Percentiles rank a stretch among this genome's conserved stretches.
These are phyloP conservation scores for Asparagopsis taxiformis DNA, from an alignment of 31 red algal genomes.

Conservation along the genomic window DNA sequence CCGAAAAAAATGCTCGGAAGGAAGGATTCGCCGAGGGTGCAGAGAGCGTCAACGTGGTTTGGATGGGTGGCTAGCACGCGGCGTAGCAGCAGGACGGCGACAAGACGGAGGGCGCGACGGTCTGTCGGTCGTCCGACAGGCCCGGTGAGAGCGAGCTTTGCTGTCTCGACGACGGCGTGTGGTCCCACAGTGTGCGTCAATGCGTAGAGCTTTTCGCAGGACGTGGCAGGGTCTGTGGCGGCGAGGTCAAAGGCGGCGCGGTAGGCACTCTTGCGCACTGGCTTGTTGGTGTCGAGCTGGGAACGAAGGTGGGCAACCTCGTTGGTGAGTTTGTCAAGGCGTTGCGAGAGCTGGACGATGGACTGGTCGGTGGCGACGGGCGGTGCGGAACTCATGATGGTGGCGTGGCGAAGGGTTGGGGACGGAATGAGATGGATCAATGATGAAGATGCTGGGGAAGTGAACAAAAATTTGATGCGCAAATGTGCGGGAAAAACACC, in stretches of 20 bases:
- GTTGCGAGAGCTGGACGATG: not conserved
- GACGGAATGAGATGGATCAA: too few relatives aligned
- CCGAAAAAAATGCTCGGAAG: conserved; percentile 30
- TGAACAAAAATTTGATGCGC: too few relatives aligned
- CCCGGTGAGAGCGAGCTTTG: conserved; percentile 12
- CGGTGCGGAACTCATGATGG: not conserved
- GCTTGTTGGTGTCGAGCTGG: not conserved
- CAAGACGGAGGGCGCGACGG: conserved; percentile 21
- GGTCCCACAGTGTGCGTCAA: not conserved
- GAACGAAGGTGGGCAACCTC: not conserved
- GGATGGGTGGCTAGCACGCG: conserved; percentile 2
- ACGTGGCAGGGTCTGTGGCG: not conserved
- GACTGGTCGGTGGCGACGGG: not conserved
- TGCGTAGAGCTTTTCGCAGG: not conserved
- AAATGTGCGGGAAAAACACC: too few relatives aligned
- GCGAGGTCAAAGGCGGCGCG: not conserved
- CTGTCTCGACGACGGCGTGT: conserved; percentile 5
- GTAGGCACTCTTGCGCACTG: not conserved
- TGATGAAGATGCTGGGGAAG: too few relatives aligned
- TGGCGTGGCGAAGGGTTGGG: not conserved
- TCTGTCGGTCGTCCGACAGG: conserved; percentile 20
- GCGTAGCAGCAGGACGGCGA: conserved; percentile 26
- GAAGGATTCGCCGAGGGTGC: conserved; percentile 51
- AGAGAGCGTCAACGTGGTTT: conserved; percentile 21
- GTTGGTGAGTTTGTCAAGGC: not conserved